A percentile compares a stretch with the other conserved stretches of the same genome.
phyloP scores from a whole-genome alignment of 2,329 filamentous ascomycete genomes.

The Calonectria naviculata region DNA sequence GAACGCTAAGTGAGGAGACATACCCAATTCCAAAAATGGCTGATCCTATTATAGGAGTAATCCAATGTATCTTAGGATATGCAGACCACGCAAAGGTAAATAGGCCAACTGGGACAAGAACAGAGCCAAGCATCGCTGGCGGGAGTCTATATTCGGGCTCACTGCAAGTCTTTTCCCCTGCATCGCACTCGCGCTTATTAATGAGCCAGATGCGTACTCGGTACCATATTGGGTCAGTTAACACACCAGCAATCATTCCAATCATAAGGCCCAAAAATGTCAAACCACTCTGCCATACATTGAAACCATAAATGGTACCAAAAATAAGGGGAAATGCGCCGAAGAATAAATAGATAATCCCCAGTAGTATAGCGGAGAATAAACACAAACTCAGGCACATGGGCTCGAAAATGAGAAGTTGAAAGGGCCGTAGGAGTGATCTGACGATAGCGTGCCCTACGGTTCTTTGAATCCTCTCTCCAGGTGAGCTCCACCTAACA shows the following conservation, averaged over 20 bases:
- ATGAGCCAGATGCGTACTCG: slow-evolving; percentile 67
- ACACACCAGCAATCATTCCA: slow-evolving; percentile 72
- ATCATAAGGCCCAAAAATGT: slow-evolving; percentile 79
- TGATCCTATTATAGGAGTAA: slow-evolving; percentile 42
- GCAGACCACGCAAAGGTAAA: slow-evolving; percentile 93
- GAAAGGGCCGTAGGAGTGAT: slow-evolving; percentile 76
- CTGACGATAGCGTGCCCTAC: slow-evolving; percentile 69
- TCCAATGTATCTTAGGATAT: slow-evolving; percentile 79
- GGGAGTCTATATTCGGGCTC: slow-evolving; percentile 91
- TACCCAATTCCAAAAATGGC: not conserved
- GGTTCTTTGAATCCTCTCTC: slow-evolving; percentile 78
- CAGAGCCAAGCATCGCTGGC: slow-evolving; percentile 76
- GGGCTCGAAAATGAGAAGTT: slow-evolving; percentile 83
- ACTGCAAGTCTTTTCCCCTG: slow-evolving; percentile 35
- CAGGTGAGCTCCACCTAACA: slow-evolving; percentile 78
- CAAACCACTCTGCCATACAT: slow-evolving; percentile 81
- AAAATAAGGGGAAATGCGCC: slow-evolving; percentile 89
- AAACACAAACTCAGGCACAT: slow-evolving; percentile 88
- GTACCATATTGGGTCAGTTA: slow-evolving; percentile 74
- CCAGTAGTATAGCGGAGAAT: slow-evolving; percentile 84
- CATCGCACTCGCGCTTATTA: slow-evolving; percentile 62
- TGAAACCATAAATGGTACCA: slow-evolving; percentile 77
- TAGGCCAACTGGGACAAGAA: slow-evolving; percentile 82
- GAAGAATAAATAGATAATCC: slow-evolving; percentile 91
- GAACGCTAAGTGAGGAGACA: not conserved